Evolutionary conservation across 352 stramenopile species (phyloP).

Genomic region (Globisporangium carolinianum): DNA sequence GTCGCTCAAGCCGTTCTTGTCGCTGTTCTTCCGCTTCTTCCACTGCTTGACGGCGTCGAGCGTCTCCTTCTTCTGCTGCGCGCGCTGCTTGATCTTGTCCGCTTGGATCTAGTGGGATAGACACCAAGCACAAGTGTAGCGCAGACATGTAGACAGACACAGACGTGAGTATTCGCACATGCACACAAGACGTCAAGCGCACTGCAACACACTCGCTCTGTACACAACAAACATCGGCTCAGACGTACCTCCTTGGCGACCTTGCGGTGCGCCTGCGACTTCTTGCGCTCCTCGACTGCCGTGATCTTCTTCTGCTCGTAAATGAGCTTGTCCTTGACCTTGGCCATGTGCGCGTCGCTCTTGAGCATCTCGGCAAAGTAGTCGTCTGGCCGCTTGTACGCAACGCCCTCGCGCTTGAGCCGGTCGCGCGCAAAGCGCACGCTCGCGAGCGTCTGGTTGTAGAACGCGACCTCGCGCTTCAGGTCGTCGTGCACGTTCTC

Average conservation of each 20-base stretch:
- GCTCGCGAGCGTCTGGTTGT: conserved; percentile 87
- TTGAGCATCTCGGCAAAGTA: conserved; percentile 99
- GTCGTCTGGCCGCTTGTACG: conserved; percentile 93
- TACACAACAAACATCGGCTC: neutral
- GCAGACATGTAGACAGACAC: neutral
- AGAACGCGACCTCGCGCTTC: conserved; percentile 94
- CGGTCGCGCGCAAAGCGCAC: conserved; percentile 70
- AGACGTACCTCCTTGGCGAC: conserved; percentile 91
- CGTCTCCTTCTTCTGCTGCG: conserved; percentile 85
- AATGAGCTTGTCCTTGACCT: conserved; percentile 98
- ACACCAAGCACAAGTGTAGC: neutral
- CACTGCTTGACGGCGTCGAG: conserved; percentile 84
- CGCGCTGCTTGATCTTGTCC: conserved; percentile 77
- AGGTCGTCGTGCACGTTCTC: conserved; percentile 84
- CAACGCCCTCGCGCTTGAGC: conserved; percentile 57
- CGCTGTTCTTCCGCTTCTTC: conserved; percentile 81
- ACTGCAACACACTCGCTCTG: neutral
- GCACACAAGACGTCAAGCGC: neutral
- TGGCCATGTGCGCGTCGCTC: conserved; percentile 93
- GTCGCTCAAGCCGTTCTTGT: conserved; percentile 48
- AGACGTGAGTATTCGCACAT: no score
- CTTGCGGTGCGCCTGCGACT: conserved; percentile 94
- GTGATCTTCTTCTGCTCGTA: conserved; percentile 99
- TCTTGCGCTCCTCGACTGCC: conserved; percentile 96
- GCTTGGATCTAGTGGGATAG: conserved; percentile 34